phyloP scores from a whole-genome alignment of 306 rosid genomes.

The Mucuna pruriens region DNA sequence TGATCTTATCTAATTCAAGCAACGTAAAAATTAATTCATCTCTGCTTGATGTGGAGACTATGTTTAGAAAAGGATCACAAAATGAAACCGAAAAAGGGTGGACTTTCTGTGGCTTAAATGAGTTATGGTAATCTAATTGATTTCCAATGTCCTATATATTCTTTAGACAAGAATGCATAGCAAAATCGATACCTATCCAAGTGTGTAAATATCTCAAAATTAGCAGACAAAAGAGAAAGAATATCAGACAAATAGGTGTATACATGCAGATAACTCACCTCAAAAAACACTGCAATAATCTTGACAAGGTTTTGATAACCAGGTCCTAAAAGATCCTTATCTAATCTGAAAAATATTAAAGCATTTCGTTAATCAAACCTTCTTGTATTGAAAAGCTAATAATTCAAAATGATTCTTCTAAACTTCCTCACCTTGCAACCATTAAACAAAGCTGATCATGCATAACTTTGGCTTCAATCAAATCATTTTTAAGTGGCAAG shows the following conservation, averaged over 20 bases:
- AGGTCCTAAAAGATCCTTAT: slow-evolving; percentile 47
- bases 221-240: not conserved
- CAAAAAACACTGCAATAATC: slow-evolving; percentile 43
- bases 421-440: slow-evolving; percentile 45
- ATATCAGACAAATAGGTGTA: not conserved
- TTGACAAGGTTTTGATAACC: slow-evolving; percentile 39
- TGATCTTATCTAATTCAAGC: not conserved
- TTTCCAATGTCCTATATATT: not conserved
- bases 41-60: not conserved
- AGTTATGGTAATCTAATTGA: not conserved
- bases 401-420: not conserved
- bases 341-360: slow-evolving; percentile 43
- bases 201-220: not conserved
- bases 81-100: not conserved
- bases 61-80: not conserved
- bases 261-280: slow-evolving; percentile 33
- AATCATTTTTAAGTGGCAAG: slow-evolving; percentile 46
- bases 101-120: not conserved
- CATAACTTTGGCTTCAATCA: slow-evolving; percentile 51
- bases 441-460: slow-evolving; percentile 50
- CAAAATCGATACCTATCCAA: not conserved
- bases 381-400: not conserved
- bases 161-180: not conserved
- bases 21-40: not conserved
- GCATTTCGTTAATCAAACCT: slow-evolving; percentile 5